Evolutionary conservation across 2,329 filamentous ascomycete species (phyloP).

Genomic region (Xylaria sp.): DNA sequence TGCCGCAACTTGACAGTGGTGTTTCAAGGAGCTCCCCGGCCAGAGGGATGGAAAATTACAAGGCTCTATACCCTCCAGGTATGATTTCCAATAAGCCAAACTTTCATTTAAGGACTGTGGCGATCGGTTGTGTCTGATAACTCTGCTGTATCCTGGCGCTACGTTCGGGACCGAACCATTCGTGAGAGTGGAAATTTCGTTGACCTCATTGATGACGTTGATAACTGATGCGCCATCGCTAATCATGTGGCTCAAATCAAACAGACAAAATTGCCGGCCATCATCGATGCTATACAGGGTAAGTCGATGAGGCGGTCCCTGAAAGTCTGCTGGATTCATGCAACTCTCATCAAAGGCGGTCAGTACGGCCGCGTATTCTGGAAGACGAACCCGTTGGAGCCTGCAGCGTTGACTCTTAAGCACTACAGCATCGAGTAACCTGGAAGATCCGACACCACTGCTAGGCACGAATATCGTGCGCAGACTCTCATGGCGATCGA

Average conservation of each 20-base stretch:
- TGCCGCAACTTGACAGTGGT: slow-evolving; percentile 9
- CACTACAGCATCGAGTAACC: slow-evolving; percentile 27
- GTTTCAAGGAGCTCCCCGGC: slow-evolving; percentile 4
- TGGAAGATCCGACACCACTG: slow-evolving; percentile 14
- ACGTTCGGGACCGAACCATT: background rate
- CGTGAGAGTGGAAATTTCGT: background rate
- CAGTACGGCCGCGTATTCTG: slow-evolving; percentile 10
- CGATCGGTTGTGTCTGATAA: slow-evolving; percentile 6
- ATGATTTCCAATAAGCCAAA: slow-evolving; percentile 22
- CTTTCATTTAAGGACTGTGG: slow-evolving; percentile 3
- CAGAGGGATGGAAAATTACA: slow-evolving; percentile 23
- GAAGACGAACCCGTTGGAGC: background rate
- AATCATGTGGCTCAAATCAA: slow-evolving; percentile 19
- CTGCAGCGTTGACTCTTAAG: slow-evolving; percentile 5
- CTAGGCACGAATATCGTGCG: slow-evolving; percentile 25
- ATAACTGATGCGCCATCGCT: slow-evolving; percentile 19
- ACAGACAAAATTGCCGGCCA: slow-evolving; percentile 9
- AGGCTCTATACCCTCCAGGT: slow-evolving; percentile 11
- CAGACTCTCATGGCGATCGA: slow-evolving; percentile 22
- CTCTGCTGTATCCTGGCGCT: slow-evolving; percentile 11
- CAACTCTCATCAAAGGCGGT: slow-evolving; percentile 2
- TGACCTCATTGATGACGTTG: slow-evolving; percentile 1
- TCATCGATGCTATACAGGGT: slow-evolving; percentile 6
- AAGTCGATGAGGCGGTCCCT: slow-evolving; percentile 6
- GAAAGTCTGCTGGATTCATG: slow-evolving; percentile 8